Evolutionary conservation across 1,139 yeast species (phyloP), one percentile per base, ranked within the genome.

Genomic region (Blastobotrys proliferans): DNA sequence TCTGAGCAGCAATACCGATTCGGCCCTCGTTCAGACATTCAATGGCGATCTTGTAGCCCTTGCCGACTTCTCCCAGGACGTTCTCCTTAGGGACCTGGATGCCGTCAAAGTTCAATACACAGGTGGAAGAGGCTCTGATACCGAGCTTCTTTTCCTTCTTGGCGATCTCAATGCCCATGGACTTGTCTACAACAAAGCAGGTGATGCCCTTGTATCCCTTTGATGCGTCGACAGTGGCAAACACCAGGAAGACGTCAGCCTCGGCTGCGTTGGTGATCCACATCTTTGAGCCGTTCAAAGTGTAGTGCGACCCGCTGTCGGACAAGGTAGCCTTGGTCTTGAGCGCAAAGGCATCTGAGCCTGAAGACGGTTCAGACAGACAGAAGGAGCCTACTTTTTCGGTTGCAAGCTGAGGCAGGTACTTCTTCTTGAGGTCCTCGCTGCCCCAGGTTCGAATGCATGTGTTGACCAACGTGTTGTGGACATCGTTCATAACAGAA

Each of bases 241-340:
- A 62, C 29, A 69, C 63, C 20, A 69, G 52, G 50, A 68, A 69
- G 18, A 68, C 47, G 35, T 63, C 72, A n/a, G 73, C 73, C 53
- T 69, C 73, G 13, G 58, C 59, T 11, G 73, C 68, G 55, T 69
- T 69, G 40, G 73, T 68, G 56, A 68, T 68, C 73, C 73, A 68
- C 73, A 68, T 68, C 52, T 68, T 68, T 41, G 68, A 58, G 30
- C 73, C 73, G 37, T 61, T 59, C 40, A 68, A 45, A 19, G 67
- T 63, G 49, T 63, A 67, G 42, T 56, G 55, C 38, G 57, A 60
- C 34, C 69, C 70, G 44, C 63, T 70, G 19, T 55, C 56, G 38
- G 60, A 59, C 43, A 61, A 58, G 34, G 54, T 56, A 35, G 71
- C 71, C 14, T 58, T 52, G 9, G 69, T 54, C 54, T 64, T 65